phyloP scores from a whole-genome alignment of 352 stramenopile species.

The Aphanomyces invadans region DNA sequence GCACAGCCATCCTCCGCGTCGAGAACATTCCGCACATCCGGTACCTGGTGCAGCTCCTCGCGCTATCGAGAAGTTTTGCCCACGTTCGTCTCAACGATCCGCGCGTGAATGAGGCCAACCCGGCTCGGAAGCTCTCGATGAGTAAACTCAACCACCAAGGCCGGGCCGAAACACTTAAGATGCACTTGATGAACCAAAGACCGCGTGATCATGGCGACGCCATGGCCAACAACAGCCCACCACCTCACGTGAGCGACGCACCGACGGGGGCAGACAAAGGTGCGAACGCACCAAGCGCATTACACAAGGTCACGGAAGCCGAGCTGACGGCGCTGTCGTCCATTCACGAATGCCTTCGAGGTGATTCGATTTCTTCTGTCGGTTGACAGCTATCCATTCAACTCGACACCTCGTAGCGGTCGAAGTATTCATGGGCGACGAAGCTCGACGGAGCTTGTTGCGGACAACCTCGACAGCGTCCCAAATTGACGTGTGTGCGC shows the following conservation, averaged over 20 bases:
- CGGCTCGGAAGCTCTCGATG: neutral
- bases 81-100: slow-evolving; percentile 7
- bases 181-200: slow-evolving; percentile 19
- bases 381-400: neutral
- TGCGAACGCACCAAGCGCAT: neutral
- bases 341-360: slow-evolving; percentile 16
- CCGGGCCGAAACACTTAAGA: slow-evolving; percentile 10
- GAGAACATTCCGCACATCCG: slow-evolving; percentile 4
- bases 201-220: neutral
- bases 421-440: slow-evolving; percentile 13
- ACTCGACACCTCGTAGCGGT: neutral
- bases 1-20: neutral
- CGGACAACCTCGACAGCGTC: neutral
- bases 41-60: slow-evolving; percentile 11
- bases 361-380: neutral
- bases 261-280: neutral
- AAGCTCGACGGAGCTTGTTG: neutral
- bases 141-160: slow-evolving; percentile 3
- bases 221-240: neutral
- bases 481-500: neutral
- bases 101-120: neutral
- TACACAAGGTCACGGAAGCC: slow-evolving; percentile 15
- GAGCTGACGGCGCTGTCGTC: slow-evolving; percentile 13
- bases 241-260: neutral
- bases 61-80: slow-evolving; percentile 2